Evolutionary conservation across 192 early-diverging fungal genomes (phyloP).

Genomic region (Podila minutissima): DNA sequence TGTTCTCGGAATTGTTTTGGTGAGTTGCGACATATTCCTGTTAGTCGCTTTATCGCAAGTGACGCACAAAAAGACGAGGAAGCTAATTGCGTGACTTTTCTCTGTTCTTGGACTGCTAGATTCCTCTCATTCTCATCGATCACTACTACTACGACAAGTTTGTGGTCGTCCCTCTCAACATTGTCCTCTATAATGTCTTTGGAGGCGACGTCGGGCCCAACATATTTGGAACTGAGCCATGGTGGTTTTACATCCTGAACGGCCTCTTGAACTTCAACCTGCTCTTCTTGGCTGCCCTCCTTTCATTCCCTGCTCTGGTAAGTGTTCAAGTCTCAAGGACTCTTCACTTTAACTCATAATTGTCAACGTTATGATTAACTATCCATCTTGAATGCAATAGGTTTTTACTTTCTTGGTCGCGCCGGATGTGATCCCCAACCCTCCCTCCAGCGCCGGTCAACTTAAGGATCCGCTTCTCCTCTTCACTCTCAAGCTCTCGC

Average conservation of each 20-base stretch:
- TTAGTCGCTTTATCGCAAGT: constrained; percentile 5
- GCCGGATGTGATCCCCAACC: constrained; percentile 50
- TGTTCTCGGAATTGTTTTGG: constrained; percentile 45
- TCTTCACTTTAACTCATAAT: not conserved
- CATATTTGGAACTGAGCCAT: constrained; percentile 88
- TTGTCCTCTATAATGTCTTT: constrained; percentile 95
- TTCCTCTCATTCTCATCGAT: constrained; percentile 76
- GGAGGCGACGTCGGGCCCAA: constrained; percentile 70
- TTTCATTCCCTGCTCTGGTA: constrained; percentile 71
- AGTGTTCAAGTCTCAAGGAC: not conserved
- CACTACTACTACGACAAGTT: constrained; percentile 76
- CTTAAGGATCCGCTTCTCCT: constrained; percentile 53
- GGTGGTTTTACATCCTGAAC: constrained; percentile 90
- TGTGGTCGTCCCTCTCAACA: constrained; percentile 84
- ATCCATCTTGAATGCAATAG: constrained; percentile 20
- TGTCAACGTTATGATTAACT: not conserved
- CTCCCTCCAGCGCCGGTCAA: constrained; percentile 23
- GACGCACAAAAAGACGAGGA: too few species aligned
- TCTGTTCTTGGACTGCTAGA: constrained; percentile 41
- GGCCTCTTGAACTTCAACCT: constrained; percentile 93
- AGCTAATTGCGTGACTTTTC: not conserved
- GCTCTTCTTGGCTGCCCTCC: constrained; percentile 77
- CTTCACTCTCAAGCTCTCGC: constrained; percentile 66
- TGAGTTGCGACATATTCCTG: constrained; percentile 19
- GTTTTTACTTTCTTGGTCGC: constrained; percentile 54